Evolutionary conservation across 2,329 filamentous ascomycete genomes (phyloP), one percentile per base, ranked within the genome.

Genomic region (Exophiala viscosa): DNA sequence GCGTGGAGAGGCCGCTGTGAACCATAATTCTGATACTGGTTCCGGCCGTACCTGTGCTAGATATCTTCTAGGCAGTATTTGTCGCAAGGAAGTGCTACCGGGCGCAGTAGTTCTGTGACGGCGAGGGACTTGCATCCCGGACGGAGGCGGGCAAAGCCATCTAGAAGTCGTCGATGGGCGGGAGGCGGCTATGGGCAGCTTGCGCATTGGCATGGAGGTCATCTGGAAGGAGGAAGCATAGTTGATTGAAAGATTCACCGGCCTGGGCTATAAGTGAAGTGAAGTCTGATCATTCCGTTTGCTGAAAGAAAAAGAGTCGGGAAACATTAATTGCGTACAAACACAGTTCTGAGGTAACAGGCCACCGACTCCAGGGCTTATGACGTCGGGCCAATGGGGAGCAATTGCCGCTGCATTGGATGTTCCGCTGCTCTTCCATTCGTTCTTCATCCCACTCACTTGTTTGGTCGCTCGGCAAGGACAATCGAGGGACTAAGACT

Each of bases 31-130:
- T 18, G 62, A 64, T 36, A 69, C 57, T 36, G 68, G 65, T 13
- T 68, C 70, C 54, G 69, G 62, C 18, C 66, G 66, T 9, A 68
- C 64, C 48, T 70, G 70, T 9, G 70, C 71, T 5, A 73, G 62
- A 33, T 61, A 61, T 42, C 63, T 63, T 31, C 53, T 56, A 15
- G 64, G 60, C 6, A 55, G 54, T n/a, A 59, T 47, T 50, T 59
- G 53, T 9, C 53, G 52, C 7, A 43, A 38, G 13, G 33, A 36
- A 14, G 10, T 18, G 10, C 34, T 42, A 41, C 45, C 45, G 34
- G 56, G n/a, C 14, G 56, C 23, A 39, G 56, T 49, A 39, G 56
- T 54, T 34, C 44, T 59, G 14, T 32, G 43, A 14, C 56, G 51
- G 32, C 20, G 35, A 32, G 35, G 43, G n/a, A 39, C 28, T 14